Evolutionary conservation across 176 grass and related monocot genomes (phyloP).

Genomic region (Metroxylon sagu): DNA sequence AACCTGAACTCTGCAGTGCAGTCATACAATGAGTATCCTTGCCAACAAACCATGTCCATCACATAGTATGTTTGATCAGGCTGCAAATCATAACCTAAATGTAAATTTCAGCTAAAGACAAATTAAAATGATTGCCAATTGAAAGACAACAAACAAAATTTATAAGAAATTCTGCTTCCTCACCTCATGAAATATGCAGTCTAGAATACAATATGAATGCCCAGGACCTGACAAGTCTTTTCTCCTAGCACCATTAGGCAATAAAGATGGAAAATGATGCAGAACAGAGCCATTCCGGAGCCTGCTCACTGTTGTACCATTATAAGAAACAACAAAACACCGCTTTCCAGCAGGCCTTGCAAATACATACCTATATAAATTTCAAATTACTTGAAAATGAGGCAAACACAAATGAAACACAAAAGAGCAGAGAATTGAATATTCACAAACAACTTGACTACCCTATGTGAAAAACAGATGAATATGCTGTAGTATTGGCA

Average conservation of each 20-base stretch:
- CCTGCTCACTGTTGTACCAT: constrained; percentile 70
- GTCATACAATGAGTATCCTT: constrained; percentile 79
- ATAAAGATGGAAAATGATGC: constrained; percentile 70
- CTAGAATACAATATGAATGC: constrained; percentile 76
- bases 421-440: too few species aligned
- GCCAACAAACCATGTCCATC: constrained; percentile 91
- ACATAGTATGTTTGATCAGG: constrained; percentile 88
- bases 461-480: too few species aligned
- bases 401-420: not conserved
- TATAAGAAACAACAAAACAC: constrained; percentile 75
- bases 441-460: too few species aligned
- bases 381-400: not conserved
- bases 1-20: constrained; percentile 88
- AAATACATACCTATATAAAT: constrained; percentile 66
- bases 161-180: not conserved
- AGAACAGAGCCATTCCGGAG: constrained; percentile 73
- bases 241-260: constrained; percentile 71
- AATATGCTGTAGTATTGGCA: too few species aligned
- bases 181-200: constrained; percentile 97
- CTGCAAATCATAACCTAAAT: constrained; percentile 30
- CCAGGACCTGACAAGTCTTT: constrained; percentile 60
- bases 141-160: too few species aligned
- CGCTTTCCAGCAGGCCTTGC: constrained; percentile 64
- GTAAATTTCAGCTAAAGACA: constrained; percentile 6
- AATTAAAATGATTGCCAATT: not conserved